phyloP scores from a whole-genome alignment of 345 rosid genomes.

The Dovyalis caffra region DNA sequence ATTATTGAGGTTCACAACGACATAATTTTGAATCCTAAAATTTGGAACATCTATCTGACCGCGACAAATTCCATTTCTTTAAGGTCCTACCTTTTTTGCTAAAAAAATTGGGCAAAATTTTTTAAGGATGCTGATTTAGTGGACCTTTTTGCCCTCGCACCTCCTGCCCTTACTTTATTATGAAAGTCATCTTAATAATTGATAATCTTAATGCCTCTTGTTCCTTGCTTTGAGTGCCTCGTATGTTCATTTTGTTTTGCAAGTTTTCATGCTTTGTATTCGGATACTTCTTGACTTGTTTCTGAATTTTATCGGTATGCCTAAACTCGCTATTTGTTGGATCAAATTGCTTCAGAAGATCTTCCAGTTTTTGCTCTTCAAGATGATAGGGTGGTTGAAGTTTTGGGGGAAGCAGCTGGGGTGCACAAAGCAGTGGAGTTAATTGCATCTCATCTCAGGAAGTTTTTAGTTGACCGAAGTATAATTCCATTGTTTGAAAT shows the following conservation, averaged over 20 bases:
- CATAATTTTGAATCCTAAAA: not conserved
- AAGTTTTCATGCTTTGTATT: not conserved
- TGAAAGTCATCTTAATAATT: not conserved
- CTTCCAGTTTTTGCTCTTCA: conserved; percentile 94
- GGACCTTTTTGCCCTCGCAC: not conserved
- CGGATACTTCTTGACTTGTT: not conserved
- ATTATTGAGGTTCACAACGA: not conserved
- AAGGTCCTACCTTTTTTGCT: not conserved
- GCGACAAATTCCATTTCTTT: too few relatives aligned
- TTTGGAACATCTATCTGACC: not conserved
- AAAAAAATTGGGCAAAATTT: not conserved
- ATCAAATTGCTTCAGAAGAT: conserved; percentile 60
- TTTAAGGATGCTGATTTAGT: not conserved
- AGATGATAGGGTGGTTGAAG: conserved; percentile 98
- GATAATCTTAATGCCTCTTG: not conserved
- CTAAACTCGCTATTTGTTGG: conserved; percentile 6
- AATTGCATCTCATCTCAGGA: conserved; percentile 91
- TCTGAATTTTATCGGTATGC: not conserved
- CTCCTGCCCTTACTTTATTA: not conserved
- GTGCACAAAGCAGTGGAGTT: conserved; percentile 94
- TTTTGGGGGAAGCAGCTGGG: conserved; percentile 74
- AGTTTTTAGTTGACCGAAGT: conserved; percentile 96
- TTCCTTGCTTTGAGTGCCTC: not conserved
- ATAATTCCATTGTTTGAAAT: conserved; percentile 86
- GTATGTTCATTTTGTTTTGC: not conserved